These are phyloP conservation scores for Austropuccinia psidii DNA, from an alignment of 1,284 basidiomycete genomes.

Conservation along the genomic window DNA sequence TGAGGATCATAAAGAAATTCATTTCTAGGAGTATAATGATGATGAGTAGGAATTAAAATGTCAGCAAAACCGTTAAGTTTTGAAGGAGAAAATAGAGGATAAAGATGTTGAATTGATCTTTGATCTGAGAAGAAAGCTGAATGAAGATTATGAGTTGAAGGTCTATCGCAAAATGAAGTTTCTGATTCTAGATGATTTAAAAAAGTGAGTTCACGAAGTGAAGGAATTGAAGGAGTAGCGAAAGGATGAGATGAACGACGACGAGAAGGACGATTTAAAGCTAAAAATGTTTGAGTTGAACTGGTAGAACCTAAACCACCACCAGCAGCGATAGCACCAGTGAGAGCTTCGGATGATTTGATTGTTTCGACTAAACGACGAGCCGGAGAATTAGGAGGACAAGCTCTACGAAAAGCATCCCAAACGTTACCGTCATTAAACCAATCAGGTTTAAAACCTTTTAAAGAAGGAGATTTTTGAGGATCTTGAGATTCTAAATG, in stretches of 20 bases:
- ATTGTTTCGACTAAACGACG: constrained; percentile 71
- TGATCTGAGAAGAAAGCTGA: constrained; percentile 95
- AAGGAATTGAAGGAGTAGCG: constrained; percentile 49
- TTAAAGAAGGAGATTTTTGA: constrained; percentile 41
- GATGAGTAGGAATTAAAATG: constrained; percentile 85
- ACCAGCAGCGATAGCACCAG: constrained; percentile 28
- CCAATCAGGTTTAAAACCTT: constrained; percentile 75
- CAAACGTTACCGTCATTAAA: constrained; percentile 70
- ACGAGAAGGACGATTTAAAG: constrained; percentile 46
- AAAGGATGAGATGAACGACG: constrained; percentile 45
- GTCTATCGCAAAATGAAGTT: constrained; percentile 69
- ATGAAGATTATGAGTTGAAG: constrained; percentile 73
- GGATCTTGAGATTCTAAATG: constrained; percentile 39
- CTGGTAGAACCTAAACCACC: constrained; percentile 48
- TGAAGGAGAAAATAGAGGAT: constrained; percentile 83
- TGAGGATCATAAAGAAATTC: constrained; percentile 88
- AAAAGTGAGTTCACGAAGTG: constrained; percentile 53
- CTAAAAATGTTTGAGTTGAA: constrained; percentile 47
- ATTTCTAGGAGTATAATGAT: constrained; percentile 74
- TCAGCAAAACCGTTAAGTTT: constrained; percentile 74
- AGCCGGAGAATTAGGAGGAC: constrained; percentile 66
- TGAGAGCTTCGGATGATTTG: constrained; percentile 45
- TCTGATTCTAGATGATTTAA: constrained; percentile 54
- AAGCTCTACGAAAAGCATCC: constrained; percentile 85
- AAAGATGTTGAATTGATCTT: constrained; percentile 72